These are phyloP conservation scores for Amauroascus verrucosus DNA, from an alignment of 2,329 filamentous ascomycete species.

Conservation along the genomic window DNA sequence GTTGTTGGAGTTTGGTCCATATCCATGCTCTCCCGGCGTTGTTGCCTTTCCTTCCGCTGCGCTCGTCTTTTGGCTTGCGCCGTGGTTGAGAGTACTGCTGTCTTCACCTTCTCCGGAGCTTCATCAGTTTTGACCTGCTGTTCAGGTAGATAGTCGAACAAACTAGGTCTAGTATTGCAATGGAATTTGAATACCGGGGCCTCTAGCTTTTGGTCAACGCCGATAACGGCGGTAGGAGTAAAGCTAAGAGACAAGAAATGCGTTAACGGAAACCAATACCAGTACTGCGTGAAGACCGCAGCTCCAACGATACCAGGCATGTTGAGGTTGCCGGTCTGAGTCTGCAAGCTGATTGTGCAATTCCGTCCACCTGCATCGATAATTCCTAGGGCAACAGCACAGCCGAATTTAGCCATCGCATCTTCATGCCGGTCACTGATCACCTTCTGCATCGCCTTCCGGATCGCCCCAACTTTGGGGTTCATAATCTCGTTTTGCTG, in stretches of 20 bases:
- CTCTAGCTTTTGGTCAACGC: slow-evolving; percentile 84
- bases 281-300: slow-evolving; percentile 97
- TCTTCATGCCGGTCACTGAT: slow-evolving; percentile 92
- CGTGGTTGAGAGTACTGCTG: slow-evolving; percentile 89
- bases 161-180: slow-evolving; percentile 83
- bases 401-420: slow-evolving; percentile 98
- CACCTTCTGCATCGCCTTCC: slow-evolving; percentile 90
- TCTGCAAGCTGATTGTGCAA: slow-evolving; percentile 95
- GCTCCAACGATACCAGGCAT: slow-evolving; percentile 97
- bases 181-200: slow-evolving; percentile 92
- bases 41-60: slow-evolving; percentile 84
- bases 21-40: slow-evolving; percentile 89
- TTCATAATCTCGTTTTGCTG: slow-evolving; percentile 99
- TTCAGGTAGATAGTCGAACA: slow-evolving; percentile 97
- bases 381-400: slow-evolving; percentile 85
- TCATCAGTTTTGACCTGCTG: slow-evolving; percentile 92
- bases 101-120: slow-evolving; percentile 85
- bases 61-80: slow-evolving; percentile 93
- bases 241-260: slow-evolving; percentile 95
- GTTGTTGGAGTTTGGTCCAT: slow-evolving; percentile 70
- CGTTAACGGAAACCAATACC: slow-evolving; percentile 99
- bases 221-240: slow-evolving; percentile 92
- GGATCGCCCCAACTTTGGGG: slow-evolving; percentile 81
- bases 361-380: slow-evolving; percentile 97
- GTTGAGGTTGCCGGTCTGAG: slow-evolving; percentile 95